Base-by-base conservation (phyloP, 352 stramenopile genomes). In the Globisporangium acanthophoron region DNA sequence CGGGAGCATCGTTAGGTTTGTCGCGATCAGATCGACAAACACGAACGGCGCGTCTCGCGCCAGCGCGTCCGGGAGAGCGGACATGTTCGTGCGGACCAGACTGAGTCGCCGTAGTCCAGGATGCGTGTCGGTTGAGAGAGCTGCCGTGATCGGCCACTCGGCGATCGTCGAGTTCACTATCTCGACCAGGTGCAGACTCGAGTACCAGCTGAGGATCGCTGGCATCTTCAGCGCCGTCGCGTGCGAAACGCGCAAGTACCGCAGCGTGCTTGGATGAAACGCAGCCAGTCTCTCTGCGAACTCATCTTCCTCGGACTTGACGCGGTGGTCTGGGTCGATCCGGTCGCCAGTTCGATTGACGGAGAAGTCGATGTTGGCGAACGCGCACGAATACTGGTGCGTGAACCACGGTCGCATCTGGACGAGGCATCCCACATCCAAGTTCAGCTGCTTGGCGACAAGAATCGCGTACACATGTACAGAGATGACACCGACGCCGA, bases 121-220 rank as follows among this genome's bases (percentile, higher is more conserved):
- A n/a, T 57, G 57, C 3, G 49, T 20, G 31, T 27, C 7, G 0
- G 13, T 40, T 0, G 40, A 40, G 44, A 75, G 52, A 0, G 60
- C 24, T 1, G 64, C 58, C 1, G 53, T 15, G 3, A 12, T 11
- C 9, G 51, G 33, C 67, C 64, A 75, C 31, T 69, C 56, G 20
- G 31, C 11, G n/a, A 74, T 59, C 5, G 67, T 67, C 31, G 59
- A 53, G 58, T 71, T 70, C 50, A 65, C 66, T 13, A 71, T 29
- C 31, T 66, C 53, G 4, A 71, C 13, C 40, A 43, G 48, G 15
- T 64, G n/a, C 5, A 74, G 43, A 9, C 56, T 63, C 6, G 24
- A 33, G 40, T 67, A 71, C 11, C 41, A 8, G 12, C 46, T 35
- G 9, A 71, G 18, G 20, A 50, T 40, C 4, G 48, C 9, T 2